phyloP scores from a whole-genome alignment of 345 rosid species.

The Rubroshorea leprosula region DNA sequence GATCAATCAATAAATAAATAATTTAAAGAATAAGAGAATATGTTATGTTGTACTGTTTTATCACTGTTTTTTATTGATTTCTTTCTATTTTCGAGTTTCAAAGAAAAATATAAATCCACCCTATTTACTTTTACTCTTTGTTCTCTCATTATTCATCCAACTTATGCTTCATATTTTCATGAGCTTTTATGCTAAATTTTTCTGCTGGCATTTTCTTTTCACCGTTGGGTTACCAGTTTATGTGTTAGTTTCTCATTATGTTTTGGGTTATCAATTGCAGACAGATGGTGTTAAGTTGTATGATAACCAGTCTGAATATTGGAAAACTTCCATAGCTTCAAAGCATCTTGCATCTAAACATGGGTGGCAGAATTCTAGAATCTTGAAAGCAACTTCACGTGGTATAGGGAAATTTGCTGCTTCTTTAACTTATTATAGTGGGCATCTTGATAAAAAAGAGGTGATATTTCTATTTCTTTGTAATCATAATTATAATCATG shows the following conservation, averaged over 20 bases:
- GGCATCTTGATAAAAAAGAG: conserved; percentile 46
- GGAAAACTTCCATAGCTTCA: conserved; percentile 45
- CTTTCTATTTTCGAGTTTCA: no score
- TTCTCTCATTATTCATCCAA: no score
- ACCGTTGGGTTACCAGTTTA: conserved; percentile 6
- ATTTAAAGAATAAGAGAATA: no score
- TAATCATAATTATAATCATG: neutral
- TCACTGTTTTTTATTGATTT: no score
- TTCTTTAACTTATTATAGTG: conserved; percentile 59
- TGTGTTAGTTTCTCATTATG: conserved; percentile 12
- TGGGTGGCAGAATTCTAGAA: conserved; percentile 51
- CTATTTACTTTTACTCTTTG: no score
- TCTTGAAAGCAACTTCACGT: conserved; percentile 52
- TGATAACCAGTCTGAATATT: conserved; percentile 46
- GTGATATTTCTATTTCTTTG: conserved; percentile 25
- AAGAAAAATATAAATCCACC: no score
- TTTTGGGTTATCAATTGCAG: conserved; percentile 43
- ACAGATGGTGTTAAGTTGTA: conserved; percentile 60
- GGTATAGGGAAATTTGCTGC: conserved; percentile 72
- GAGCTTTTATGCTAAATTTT: neutral
- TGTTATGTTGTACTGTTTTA: no score
- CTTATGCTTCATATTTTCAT: neutral
- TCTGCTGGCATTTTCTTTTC: conserved; percentile 9
- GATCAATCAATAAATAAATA: neutral
- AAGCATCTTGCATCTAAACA: conserved; percentile 42